Base-by-base conservation (phyloP, 1,284 basidiomycete genomes). In the Volvariella surrecta region DNA sequence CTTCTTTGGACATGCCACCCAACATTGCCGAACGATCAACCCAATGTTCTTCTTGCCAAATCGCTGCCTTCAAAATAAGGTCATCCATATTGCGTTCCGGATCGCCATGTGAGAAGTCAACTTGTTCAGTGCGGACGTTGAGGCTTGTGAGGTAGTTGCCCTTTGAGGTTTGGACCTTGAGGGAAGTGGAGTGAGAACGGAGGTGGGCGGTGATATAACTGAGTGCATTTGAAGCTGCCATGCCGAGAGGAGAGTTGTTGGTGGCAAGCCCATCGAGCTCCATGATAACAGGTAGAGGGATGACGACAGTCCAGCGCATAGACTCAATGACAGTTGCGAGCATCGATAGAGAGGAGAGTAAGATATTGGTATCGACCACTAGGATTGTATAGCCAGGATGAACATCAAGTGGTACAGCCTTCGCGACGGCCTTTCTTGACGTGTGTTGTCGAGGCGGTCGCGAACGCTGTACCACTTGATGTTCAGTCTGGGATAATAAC, bases 1-100 rank as follows among this genome's bases (percentile, higher is more conserved):
- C 67, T 38, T 59, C 55, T 2, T 52, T 55, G 8, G 46, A 34
- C 30, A 56, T 55, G 19, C 60, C 61, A 42, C 76, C 76, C 42
- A 95, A 70, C 58, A 90, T 66, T 15, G 68, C 67, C 0, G 88
- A 82, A 10, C 93, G 79, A 63, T 96, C 89, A 17, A 83, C 70
- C 80, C 93, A 98, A 57, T 97, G 90, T 39, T 91, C 84, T 42
- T 84, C 76, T 59, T 97, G 95, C 89, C 92, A 97, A 39, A 85
- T 72, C 8, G 90, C 89, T 16, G 92, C 87, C 54, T 88, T 83
- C 34, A 99, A 73, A 49, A 98, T 97, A 42, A 96, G 73, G 58
- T 98, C 94, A 59, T 99, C 95, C 83, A 97, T 92, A 48, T 76
- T 90, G 24, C 86, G 72, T 40, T 88, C 87, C 61, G 72, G 68